Percentiles rank a stretch among this genome's conserved stretches.
These are phyloP conservation scores for Aspergillus saccharolyticus DNA, from an alignment of 495 filamentous ascomycete species.

Conservation along the genomic window DNA sequence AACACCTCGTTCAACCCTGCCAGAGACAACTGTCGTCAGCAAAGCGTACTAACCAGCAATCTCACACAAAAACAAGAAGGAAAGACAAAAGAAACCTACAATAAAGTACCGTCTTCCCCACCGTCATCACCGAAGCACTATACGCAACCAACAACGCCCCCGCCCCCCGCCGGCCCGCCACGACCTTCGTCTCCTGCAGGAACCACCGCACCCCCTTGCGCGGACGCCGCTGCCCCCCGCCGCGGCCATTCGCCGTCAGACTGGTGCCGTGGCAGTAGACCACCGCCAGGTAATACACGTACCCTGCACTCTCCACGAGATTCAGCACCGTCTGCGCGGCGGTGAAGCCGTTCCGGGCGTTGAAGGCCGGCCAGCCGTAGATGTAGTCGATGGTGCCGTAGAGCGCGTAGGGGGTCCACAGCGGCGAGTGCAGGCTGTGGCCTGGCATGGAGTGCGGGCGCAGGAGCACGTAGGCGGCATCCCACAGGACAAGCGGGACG, in stretches of 20 bases:
- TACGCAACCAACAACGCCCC: conserved; percentile 64
- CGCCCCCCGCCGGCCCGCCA: conserved; percentile 56
- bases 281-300: conserved; percentile 62
- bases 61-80: too few species aligned
- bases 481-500: conserved; percentile 81
- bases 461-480: conserved; percentile 72
- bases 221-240: conserved; percentile 28
- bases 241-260: conserved; percentile 16
- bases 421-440: conserved; percentile 64
- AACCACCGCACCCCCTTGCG: conserved; percentile 36
- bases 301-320: conserved; percentile 63
- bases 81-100: conserved; percentile 50
- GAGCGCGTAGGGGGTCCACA: conserved; percentile 77
- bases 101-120: conserved; percentile 85
- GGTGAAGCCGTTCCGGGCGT: conserved; percentile 71
- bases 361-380: conserved; percentile 76
- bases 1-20: conserved; percentile 72
- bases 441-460: conserved; percentile 83
- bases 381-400: conserved; percentile 78
- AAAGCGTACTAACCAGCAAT: too few species aligned
- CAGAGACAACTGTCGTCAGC: neutral
- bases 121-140: conserved; percentile 68
- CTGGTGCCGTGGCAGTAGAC: conserved; percentile 46
- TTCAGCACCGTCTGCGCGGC: conserved; percentile 73
- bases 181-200: conserved; percentile 44